phyloP scores from a whole-genome alignment of 371 early-diverging fungal genomes.

The Enteropsectra breve region DNA sequence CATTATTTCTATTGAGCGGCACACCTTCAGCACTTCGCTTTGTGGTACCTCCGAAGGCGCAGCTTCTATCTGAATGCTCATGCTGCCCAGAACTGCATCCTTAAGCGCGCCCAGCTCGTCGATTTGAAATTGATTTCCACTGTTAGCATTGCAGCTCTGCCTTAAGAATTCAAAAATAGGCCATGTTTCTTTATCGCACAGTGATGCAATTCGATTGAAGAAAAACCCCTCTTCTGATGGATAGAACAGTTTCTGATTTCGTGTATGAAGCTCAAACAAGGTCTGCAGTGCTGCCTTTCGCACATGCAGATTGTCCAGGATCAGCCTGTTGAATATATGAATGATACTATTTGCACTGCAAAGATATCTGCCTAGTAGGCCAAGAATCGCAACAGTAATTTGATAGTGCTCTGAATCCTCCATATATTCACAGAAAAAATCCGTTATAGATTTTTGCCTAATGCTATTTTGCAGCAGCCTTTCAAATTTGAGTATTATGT shows the following conservation, averaged over 20 bases:
- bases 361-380: slow-evolving; percentile 43
- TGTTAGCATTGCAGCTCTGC: slow-evolving; percentile 9
- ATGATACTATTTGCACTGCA: slow-evolving; percentile 39
- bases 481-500: slow-evolving; percentile 44
- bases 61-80: background rate
- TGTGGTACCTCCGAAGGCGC: slow-evolving; percentile 16
- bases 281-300: slow-evolving; percentile 41
- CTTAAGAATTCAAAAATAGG: too few species aligned
- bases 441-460: slow-evolving; percentile 6
- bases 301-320: slow-evolving; percentile 56
- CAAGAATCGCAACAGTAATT: slow-evolving; percentile 54
- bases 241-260: too few species aligned
- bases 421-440: slow-evolving; percentile 48
- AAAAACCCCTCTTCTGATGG: too few species aligned
- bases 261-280: slow-evolving; percentile 27
- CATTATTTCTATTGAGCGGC: slow-evolving; percentile 37
- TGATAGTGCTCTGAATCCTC: slow-evolving; percentile 58
- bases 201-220: too few species aligned
- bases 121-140: slow-evolving; percentile 17
- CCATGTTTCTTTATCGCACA: too few species aligned
- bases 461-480: slow-evolving; percentile 23
- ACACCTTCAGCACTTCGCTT: slow-evolving; percentile 28
- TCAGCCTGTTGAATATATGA: slow-evolving; percentile 57
- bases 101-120: slow-evolving; percentile 40
- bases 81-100: slow-evolving; percentile 13